Evolutionary conservation across 2,329 filamentous ascomycete genomes (phyloP).

Genomic region (Zelopaecilomyces penicillatus): DNA sequence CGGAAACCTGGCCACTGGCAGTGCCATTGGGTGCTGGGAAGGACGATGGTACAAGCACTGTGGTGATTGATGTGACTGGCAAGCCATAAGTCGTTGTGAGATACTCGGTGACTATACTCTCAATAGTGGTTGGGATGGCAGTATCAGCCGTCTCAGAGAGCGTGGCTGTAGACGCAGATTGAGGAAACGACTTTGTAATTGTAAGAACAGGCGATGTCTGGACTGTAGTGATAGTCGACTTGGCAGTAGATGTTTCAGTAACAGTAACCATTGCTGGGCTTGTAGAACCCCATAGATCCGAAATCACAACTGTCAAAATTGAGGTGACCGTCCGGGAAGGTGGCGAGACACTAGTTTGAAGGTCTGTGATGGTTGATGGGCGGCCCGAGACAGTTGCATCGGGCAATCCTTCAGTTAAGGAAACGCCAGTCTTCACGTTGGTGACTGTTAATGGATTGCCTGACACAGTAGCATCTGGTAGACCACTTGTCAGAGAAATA

Average conservation of each 20-base stretch:
- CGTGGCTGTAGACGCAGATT: not conserved
- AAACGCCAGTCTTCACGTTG: slow-evolving; percentile 19
- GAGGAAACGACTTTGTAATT: slow-evolving; percentile 11
- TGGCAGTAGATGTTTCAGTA: slow-evolving; percentile 18
- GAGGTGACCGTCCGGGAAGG: slow-evolving; percentile 10
- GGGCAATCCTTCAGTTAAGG: slow-evolving; percentile 20
- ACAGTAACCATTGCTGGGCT: slow-evolving; percentile 14
- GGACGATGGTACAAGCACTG: slow-evolving; percentile 20
- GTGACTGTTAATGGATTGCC: slow-evolving; percentile 23
- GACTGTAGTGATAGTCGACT: slow-evolving; percentile 17
- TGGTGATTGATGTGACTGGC: slow-evolving; percentile 22
- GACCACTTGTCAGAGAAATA: slow-evolving; percentile 14
- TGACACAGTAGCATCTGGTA: slow-evolving; percentile 20
- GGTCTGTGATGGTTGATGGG: slow-evolving; percentile 23
- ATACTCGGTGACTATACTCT: slow-evolving; percentile 22
- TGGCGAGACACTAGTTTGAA: slow-evolving; percentile 17
- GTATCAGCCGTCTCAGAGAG: slow-evolving; percentile 15
- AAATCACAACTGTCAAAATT: slow-evolving; percentile 20
- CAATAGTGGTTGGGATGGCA: slow-evolving; percentile 14
- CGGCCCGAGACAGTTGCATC: slow-evolving; percentile 25
- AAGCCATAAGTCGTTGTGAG: slow-evolving; percentile 23
- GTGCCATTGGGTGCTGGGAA: slow-evolving; percentile 24
- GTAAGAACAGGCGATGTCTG: slow-evolving; percentile 17
- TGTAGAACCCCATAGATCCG: slow-evolving; percentile 20
- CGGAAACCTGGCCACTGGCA: slow-evolving; percentile 13